phyloP scores from a whole-genome alignment of 441 rosid species.

The Brassica hybrid region DNA sequence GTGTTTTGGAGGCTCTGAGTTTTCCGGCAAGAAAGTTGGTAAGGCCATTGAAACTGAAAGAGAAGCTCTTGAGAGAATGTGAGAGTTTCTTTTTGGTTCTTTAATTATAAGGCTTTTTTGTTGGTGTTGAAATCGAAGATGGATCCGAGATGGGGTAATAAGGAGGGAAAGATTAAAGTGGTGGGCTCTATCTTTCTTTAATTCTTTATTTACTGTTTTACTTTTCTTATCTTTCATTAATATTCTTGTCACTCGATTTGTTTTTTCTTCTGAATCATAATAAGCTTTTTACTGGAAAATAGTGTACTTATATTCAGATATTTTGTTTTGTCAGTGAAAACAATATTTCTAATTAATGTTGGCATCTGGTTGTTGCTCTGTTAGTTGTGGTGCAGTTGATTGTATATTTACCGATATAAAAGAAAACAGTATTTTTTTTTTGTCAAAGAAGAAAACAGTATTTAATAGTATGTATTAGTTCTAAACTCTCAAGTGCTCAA shows the following conservation, averaged over 20 bases:
- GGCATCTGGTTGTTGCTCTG: slow-evolving; percentile 31
- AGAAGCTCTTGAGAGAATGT: slow-evolving; percentile 38
- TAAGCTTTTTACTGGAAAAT: neutral
- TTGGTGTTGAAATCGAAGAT: slow-evolving; percentile 46
- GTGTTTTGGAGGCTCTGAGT: slow-evolving; percentile 36
- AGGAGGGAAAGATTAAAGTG: slow-evolving; percentile 48
- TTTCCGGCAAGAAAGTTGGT: slow-evolving; percentile 65
- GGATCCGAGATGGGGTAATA: slow-evolving; percentile 60
- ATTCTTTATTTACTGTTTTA: slow-evolving; percentile 36
- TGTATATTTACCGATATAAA: neutral
- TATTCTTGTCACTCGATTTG: neutral
- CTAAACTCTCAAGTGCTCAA: neutral
- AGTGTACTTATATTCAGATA: slow-evolving; percentile 27
- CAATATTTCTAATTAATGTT: slow-evolving; percentile 21
- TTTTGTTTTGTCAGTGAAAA: slow-evolving; percentile 31
- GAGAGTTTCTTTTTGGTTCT: slow-evolving; percentile 41
- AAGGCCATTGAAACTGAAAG: slow-evolving; percentile 59
- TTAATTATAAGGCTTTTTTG: slow-evolving; percentile 26
- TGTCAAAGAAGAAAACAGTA: neutral
- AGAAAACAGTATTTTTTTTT: neutral
- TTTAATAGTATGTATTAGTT: neutral
- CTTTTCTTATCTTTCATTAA: slow-evolving; percentile 22
- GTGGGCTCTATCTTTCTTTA: slow-evolving; percentile 48
- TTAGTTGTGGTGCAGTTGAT: slow-evolving; percentile 36
- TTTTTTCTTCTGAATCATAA: neutral